These are phyloP conservation scores for Prunella vulgaris DNA, from an alignment of 257 asterid genomes.

Conservation along the genomic window DNA sequence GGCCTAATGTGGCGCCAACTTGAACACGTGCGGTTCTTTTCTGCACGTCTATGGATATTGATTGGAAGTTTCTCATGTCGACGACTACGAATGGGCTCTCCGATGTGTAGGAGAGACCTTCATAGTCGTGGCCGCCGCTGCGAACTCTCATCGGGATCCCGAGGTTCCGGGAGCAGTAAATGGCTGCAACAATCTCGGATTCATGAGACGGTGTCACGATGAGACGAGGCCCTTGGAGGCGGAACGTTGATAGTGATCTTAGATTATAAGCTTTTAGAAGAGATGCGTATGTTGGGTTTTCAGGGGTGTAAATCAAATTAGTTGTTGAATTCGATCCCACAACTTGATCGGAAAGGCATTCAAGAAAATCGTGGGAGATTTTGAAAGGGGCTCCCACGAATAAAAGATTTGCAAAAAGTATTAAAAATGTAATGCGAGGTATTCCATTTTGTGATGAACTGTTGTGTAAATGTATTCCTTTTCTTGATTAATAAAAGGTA, in stretches of 20 bases:
- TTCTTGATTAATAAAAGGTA: too few species aligned
- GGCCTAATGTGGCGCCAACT: slow-evolving; percentile 14
- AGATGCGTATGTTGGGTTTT: neutral
- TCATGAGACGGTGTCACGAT: slow-evolving; percentile 29
- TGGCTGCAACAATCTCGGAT: slow-evolving; percentile 14
- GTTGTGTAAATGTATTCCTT: neutral
- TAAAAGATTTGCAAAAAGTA: neutral
- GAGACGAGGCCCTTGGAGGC: neutral
- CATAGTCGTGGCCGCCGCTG: neutral
- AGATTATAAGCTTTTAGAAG: neutral
- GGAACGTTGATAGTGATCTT: neutral
- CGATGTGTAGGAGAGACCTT: slow-evolving; percentile 20
- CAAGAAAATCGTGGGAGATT: neutral
- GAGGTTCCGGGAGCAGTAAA: slow-evolving; percentile 18
- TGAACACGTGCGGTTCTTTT: slow-evolving; percentile 22
- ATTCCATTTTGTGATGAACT: neutral
- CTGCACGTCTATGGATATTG: neutral
- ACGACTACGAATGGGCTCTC: slow-evolving; percentile 13
- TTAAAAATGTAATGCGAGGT: neutral
- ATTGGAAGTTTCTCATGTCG: slow-evolving; percentile 18
- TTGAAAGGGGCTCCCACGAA: neutral
- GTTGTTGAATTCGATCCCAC: neutral
- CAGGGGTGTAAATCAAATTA: neutral
- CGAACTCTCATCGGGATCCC: slow-evolving; percentile 18
- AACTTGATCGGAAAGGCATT: neutral